Base-by-base conservation (phyloP, 306 rosid species). In the Acmispon strigosus region DNA sequence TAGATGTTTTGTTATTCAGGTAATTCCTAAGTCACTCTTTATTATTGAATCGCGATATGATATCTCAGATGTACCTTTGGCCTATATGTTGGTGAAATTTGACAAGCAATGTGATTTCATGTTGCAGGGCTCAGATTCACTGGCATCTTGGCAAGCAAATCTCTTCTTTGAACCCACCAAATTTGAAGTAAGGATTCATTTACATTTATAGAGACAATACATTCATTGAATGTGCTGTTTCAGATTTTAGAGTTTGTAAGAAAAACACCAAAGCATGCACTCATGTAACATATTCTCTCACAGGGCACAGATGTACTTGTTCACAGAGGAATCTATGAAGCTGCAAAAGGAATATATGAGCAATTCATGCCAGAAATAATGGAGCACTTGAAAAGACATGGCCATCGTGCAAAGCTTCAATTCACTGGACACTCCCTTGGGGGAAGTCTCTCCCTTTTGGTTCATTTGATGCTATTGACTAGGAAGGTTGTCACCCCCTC, bases 401-500 rank as follows among this genome's bases (percentile, higher is more conserved):
- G 97, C 0, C 85, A 83, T 42, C 84, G 81, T 0, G 97, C 95
- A 6, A 90, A 83, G 88, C 82, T 94, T 73, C 98, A 84, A 66
- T 90, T 94, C 76, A 82, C 95, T 0, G 98, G 98, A 16, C 98
- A 94, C 63, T 94, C 97, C 48, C 96, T 94, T 17, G 98, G 98
- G 60, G 98, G 98, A 6, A 91, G 97, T 79, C 90, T 94, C 1
- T 89, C 97, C 66, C 97, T 94, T 75, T 57, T 94, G 59, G 90
- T 94, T 49, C 92, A 89, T 82, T 80, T 90, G 87, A 90, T 94
- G 97, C 83, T 94, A 2, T 65, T 87, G 66, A 75, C 70, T 12
- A 87, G 86, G 76, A 86, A 86, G 66, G 76, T 82, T 34, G 89
- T 89, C 24, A 83, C 76, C 9, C 82, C 97, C 45, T 89, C 90